These are phyloP conservation scores for Xylaria sp. DNA, from an alignment of 2,329 filamentous ascomycete species.

Conservation along the genomic window DNA sequence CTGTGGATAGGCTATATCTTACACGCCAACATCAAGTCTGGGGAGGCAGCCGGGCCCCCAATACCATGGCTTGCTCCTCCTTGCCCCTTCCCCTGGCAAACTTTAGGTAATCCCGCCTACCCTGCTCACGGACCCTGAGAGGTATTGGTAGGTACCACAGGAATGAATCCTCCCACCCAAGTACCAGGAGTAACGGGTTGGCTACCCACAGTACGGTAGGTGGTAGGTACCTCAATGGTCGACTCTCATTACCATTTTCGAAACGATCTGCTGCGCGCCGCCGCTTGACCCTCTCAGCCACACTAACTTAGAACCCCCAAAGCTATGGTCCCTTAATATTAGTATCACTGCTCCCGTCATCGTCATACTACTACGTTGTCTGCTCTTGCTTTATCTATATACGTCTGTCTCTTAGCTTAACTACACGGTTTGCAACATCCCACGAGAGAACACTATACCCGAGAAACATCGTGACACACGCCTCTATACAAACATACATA, in stretches of 20 bases:
- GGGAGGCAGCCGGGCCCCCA: too few relatives aligned
- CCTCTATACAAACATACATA: background rate
- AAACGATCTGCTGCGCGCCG: slow-evolving; percentile 18
- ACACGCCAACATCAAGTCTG: too few relatives aligned
- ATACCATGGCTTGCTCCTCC: too few relatives aligned
- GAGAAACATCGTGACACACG: background rate
- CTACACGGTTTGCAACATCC: background rate
- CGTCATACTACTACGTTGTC: background rate
- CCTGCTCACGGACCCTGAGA: too few relatives aligned
- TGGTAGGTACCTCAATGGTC: background rate
- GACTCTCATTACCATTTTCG: background rate
- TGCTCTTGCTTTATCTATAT: slow-evolving; percentile 19
- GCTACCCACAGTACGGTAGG: too few relatives aligned
- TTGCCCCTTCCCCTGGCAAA: too few relatives aligned
- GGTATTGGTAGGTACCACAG: too few relatives aligned
- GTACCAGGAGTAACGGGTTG: too few relatives aligned
- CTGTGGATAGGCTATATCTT: too few relatives aligned
- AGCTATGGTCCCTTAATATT: background rate
- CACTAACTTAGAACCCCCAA: background rate
- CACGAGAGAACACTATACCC: background rate
- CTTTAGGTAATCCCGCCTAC: too few relatives aligned
- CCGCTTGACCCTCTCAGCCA: background rate
- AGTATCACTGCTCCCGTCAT: background rate
- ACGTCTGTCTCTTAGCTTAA: background rate
- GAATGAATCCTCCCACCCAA: too few relatives aligned